Evolutionary conservation across 2,329 filamentous ascomycete species (phyloP), one percentile per base, ranked within the genome.

Genomic region (Ophiostoma quercus): DNA sequence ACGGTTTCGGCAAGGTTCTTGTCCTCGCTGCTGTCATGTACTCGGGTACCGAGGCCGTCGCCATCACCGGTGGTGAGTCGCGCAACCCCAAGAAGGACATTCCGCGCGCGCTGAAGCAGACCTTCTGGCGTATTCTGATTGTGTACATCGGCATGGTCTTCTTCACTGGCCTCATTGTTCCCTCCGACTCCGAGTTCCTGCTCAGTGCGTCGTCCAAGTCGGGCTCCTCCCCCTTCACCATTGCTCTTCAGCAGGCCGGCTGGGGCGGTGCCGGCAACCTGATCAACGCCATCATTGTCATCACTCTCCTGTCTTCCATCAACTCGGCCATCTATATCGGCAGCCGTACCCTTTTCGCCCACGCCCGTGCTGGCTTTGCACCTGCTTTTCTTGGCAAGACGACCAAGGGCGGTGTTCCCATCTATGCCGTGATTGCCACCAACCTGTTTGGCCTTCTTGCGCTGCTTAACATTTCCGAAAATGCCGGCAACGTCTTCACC

Each of bases 201-300:
- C 74, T 78, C 25, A 74, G 76, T 51, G 78, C 76, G 9, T 75
- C 75, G 51, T 70, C 73, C 66, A 74, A 68, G 4, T 72, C 72
- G 1, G 82, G 82, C 0, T 80, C 84, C 74, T 80, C 78, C 76
- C 89, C 88, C 12, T 91, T 88, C 74, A 90, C 93, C 71, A 91
- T 72, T 72, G 90, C 90, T 22, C 87, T 89, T 43, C 82, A 84
- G 19, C 84, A 86, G 41, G 90, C 90, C 1, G 87, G 88, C 0
- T 89, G 93, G 71, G 82, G 81, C 6, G 88, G 84, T 3, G 84
- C 92, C 2, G 88, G 89, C 0, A 87, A 86, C 11, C 85, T 94
- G 67, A 88, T 94, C 78, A 94, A 94, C 76, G 90, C 89, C 43
- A 82, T 93, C 29, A 88, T 94, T 73, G 82, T 93, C 73, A 90